A percentile compares a stretch with the other conserved stretches of the same genome.
Conservation (phyloP, 495 filamentous ascomycete species). For the Hypoxylon trugodes region DNA sequence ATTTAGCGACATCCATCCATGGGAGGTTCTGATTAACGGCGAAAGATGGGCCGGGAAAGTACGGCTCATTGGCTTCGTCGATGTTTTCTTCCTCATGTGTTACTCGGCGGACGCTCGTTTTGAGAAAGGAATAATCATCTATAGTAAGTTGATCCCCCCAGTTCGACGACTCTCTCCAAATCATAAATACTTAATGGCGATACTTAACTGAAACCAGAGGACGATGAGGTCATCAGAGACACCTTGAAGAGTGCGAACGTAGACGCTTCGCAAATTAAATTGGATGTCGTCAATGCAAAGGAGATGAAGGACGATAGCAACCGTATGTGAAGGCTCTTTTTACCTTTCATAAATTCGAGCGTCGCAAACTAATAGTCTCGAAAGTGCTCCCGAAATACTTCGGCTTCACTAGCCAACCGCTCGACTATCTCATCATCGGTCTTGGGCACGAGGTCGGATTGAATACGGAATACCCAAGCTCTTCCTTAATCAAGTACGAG, state of each 20-base stretch:
- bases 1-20: slow-evolving; percentile 52
- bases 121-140: slow-evolving; percentile 51
- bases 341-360: neutral
- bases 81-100: slow-evolving; percentile 53
- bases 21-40: slow-evolving; percentile 53
- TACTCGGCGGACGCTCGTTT: slow-evolving; percentile 52
- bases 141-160: slow-evolving; percentile 44
- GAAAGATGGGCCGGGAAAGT: slow-evolving; percentile 51
- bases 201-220: slow-evolving; percentile 41
- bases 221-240: slow-evolving; percentile 47
- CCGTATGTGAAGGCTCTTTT: neutral
- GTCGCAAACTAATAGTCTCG: neutral
- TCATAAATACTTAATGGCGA: neutral
- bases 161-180: neutral
- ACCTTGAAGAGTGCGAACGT: slow-evolving; percentile 38
- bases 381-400: slow-evolving; percentile 43
- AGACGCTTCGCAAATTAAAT: slow-evolving; percentile 24
- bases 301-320: slow-evolving; percentile 19
- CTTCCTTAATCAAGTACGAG: slow-evolving; percentile 46
- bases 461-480: slow-evolving; percentile 43
- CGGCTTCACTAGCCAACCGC: slow-evolving; percentile 39
- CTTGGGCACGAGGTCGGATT: slow-evolving; percentile 48
- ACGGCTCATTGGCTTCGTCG: slow-evolving; percentile 53
- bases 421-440: slow-evolving; percentile 48
- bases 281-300: slow-evolving; percentile 36